A percentile compares a stretch with the other conserved stretches of the same genome.
These are phyloP conservation scores for Solanum pimpinellifolium DNA, from an alignment of 257 asterid species.

Conservation along the genomic window DNA sequence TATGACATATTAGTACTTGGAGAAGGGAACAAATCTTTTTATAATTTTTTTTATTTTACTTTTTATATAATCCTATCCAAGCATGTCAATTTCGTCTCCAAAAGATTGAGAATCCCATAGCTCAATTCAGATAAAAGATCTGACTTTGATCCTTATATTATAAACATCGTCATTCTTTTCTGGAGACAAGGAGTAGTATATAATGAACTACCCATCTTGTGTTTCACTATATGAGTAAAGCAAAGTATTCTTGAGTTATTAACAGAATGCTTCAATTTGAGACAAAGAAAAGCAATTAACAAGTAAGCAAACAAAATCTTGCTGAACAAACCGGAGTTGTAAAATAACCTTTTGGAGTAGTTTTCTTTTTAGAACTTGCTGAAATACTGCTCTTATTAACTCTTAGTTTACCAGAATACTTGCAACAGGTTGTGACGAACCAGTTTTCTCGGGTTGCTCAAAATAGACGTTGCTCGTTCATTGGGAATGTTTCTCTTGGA, in stretches of 20 bases:
- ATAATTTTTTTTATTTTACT: neutral
- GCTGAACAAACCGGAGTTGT: neutral
- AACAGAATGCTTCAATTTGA: neutral
- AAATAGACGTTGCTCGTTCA: slow-evolving; percentile 66
- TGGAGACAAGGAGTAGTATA: neutral
- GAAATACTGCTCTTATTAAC: slow-evolving; percentile 14
- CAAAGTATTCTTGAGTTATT: neutral
- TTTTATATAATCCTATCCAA: neutral
- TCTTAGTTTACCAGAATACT: slow-evolving; percentile 24
- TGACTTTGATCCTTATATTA: neutral
- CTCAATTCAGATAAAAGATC: neutral
- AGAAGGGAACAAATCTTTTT: neutral
- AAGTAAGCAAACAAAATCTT: neutral
- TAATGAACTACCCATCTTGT: neutral
- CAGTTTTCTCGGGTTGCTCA: slow-evolving; percentile 76
- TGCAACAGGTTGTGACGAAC: slow-evolving; percentile 70
- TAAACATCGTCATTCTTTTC: neutral
- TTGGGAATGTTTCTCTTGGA: slow-evolving; percentile 82
- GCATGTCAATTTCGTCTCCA: neutral
- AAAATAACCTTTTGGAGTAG: neutral
- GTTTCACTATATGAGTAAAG: neutral
- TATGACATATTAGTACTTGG: neutral
- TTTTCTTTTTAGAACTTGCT: neutral
- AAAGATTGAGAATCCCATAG: neutral
- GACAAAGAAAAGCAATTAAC: neutral